These are phyloP conservation scores for Taphrina pruni DNA, from an alignment of 1,139 yeast species.

Conservation along the genomic window DNA sequence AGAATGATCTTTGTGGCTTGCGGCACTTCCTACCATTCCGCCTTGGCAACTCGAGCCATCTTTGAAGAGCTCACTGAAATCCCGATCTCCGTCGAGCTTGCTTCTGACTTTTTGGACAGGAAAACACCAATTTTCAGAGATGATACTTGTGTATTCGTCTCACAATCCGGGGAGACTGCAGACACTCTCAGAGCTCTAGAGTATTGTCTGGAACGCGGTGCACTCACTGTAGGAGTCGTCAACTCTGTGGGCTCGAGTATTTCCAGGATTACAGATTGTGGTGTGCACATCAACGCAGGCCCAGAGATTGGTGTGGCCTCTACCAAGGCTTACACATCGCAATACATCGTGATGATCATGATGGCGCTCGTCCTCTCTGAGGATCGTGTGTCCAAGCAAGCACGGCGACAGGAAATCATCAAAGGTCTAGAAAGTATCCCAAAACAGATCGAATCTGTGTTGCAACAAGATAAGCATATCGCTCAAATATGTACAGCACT, in stretches of 20 bases:
- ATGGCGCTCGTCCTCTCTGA: conserved; percentile 91
- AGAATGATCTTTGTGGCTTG: conserved; percentile 98
- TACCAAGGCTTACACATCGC: conserved; percentile 99
- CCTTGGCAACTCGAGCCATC: conserved; percentile 93
- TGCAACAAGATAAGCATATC: conserved; percentile 73
- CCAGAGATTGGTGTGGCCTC: conserved; percentile 99
- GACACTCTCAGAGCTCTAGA: conserved; percentile 96
- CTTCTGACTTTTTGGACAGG: conserved; percentile 96
- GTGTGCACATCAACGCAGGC: conserved; percentile 99
- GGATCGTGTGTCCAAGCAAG: conserved; percentile 77
- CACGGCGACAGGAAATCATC: conserved; percentile 84
- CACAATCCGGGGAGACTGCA: conserved; percentile 99
- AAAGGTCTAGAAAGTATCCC: conserved; percentile 86
- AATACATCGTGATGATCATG: conserved; percentile 96
- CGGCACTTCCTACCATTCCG: conserved; percentile 98
- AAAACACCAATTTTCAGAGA: conserved; percentile 95
- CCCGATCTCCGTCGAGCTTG: conserved; percentile 94
- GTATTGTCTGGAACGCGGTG: conserved; percentile 96
- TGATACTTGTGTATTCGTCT: conserved; percentile 95
- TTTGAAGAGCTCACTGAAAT: conserved; percentile 97
- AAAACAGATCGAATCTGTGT: conserved; percentile 77
- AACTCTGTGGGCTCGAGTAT: conserved; percentile 93
- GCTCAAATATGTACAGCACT: conserved; percentile 75
- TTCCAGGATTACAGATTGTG: conserved; percentile 96
- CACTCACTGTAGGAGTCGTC: conserved; percentile 95